A percentile compares a stretch with the other conserved stretches of the same genome.
Evolutionary conservation across 1,284 basidiomycete species (phyloP).

Genomic region (Cystobasidium pallidum): DNA sequence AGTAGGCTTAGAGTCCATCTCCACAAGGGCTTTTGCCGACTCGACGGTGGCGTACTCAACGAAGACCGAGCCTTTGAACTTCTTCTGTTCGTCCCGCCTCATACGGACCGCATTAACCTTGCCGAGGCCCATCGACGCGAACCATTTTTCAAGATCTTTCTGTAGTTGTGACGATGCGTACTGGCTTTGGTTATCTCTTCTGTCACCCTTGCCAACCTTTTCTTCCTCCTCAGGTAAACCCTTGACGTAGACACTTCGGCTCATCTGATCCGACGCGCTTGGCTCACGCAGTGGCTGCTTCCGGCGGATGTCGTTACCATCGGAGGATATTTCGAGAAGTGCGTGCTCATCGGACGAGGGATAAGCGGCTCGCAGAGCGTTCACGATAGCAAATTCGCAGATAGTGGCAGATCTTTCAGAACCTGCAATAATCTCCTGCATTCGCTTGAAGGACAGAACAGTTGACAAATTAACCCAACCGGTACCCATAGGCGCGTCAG

Average conservation of each 20-base stretch:
- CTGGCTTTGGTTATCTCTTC: neutral
- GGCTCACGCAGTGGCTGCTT: slow-evolving; percentile 58
- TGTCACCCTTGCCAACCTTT: slow-evolving; percentile 42
- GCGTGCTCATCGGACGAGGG: slow-evolving; percentile 41
- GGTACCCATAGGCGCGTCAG: slow-evolving; percentile 46
- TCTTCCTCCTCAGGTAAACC: slow-evolving; percentile 51
- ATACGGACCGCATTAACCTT: slow-evolving; percentile 82
- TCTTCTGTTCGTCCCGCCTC: slow-evolving; percentile 65
- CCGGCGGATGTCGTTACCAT: slow-evolving; percentile 73
- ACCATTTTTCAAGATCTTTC: slow-evolving; percentile 77
- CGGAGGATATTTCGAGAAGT: slow-evolving; percentile 75
- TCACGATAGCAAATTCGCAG: slow-evolving; percentile 60
- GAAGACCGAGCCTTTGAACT: slow-evolving; percentile 82
- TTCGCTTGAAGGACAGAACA: slow-evolving; percentile 93
- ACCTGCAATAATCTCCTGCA: slow-evolving; percentile 72
- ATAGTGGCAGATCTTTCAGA: slow-evolving; percentile 62
- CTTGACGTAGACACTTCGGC: slow-evolving; percentile 57
- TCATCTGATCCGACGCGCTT: slow-evolving; percentile 53
- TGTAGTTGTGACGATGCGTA: slow-evolving; percentile 64
- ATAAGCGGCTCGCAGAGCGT: slow-evolving; percentile 61
- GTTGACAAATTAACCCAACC: slow-evolving; percentile 92
- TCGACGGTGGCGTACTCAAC: slow-evolving; percentile 80
- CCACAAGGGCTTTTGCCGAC: slow-evolving; percentile 75
- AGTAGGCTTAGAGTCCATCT: slow-evolving; percentile 73
- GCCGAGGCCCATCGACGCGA: slow-evolving; percentile 70